phyloP scores from a whole-genome alignment of 805 yeast species.

The Blastobotrys terrestris region DNA sequence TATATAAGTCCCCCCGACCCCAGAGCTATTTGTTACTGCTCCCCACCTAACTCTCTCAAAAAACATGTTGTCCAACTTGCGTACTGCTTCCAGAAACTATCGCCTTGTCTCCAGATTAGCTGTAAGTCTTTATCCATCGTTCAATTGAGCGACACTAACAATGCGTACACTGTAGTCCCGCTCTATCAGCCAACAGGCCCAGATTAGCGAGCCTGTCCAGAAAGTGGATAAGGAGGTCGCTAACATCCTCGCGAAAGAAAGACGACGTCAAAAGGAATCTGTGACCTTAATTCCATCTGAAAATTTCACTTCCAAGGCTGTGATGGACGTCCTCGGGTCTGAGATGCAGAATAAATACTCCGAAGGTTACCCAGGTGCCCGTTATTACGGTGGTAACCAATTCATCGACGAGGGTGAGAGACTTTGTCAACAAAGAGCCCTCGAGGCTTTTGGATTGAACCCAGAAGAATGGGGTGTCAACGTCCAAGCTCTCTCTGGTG shows the following conservation, averaged over 20 bases:
- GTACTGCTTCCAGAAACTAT: neutral
- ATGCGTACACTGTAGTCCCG: neutral
- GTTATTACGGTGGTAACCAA: slow-evolving; percentile 98
- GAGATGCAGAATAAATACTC: slow-evolving; percentile 98
- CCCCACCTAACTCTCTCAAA: neutral
- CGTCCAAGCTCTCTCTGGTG: slow-evolving; percentile 91
- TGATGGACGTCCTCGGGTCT: slow-evolving; percentile 89
- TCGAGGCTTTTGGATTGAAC: slow-evolving; percentile 70
- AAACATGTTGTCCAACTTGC: neutral
- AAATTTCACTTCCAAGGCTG: slow-evolving; percentile 92
- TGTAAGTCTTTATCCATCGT: too few species aligned
- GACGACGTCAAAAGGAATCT: slow-evolving; percentile 82
- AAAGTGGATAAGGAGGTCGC: slow-evolving; percentile 76
- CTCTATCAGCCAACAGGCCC: neutral
- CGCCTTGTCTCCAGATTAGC: neutral
- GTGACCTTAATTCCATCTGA: slow-evolving; percentile 92
- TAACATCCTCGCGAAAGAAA: slow-evolving; percentile 68
- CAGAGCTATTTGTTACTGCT: too few species aligned
- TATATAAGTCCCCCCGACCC: neutral
- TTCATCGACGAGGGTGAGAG: slow-evolving; percentile 87
- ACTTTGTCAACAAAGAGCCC: slow-evolving; percentile 86
- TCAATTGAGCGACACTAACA: neutral
- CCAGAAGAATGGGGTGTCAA: slow-evolving; percentile 94
- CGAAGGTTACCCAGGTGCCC: slow-evolving; percentile 96
- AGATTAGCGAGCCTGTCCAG: slow-evolving; percentile 17